Conservation (phyloP, 2,329 filamentous ascomycete species). For the Claviceps capensis region DNA sequence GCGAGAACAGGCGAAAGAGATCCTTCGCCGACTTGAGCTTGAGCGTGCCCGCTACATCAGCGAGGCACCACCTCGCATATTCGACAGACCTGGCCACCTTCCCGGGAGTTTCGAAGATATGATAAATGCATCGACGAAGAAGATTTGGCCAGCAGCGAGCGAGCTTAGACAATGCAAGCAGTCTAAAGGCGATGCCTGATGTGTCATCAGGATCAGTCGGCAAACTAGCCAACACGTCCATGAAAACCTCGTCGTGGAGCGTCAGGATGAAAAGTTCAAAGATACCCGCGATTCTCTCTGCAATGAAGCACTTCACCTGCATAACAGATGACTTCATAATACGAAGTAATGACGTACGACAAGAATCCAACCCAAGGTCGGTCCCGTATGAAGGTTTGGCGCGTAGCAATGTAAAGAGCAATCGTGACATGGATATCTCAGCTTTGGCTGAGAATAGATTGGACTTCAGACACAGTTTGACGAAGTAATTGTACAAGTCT, state of each 20-base stretch:
- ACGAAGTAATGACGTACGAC: slow-evolving; percentile 58
- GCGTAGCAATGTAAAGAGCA: slow-evolving; percentile 59
- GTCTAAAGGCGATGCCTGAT: slow-evolving; percentile 75
- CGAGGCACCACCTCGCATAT: slow-evolving; percentile 62
- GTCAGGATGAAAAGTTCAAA: slow-evolving; percentile 75
- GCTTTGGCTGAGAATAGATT: slow-evolving; percentile 56
- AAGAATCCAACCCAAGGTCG: slow-evolving; percentile 41
- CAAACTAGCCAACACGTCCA: slow-evolving; percentile 70
- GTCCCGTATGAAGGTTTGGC: slow-evolving; percentile 53
- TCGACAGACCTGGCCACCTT: slow-evolving; percentile 48
- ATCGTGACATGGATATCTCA: slow-evolving; percentile 49
- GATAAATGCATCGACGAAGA: slow-evolving; percentile 75
- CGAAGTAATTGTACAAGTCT: slow-evolving; percentile 69
- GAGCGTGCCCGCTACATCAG: slow-evolving; percentile 50
- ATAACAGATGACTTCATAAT: slow-evolving; percentile 56
- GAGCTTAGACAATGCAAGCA: slow-evolving; percentile 62
- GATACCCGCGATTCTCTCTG: slow-evolving; percentile 53
- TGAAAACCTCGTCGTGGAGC: slow-evolving; percentile 70
- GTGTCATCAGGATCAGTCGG: slow-evolving; percentile 55
- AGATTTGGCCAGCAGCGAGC: slow-evolving; percentile 78
- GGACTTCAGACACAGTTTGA: slow-evolving; percentile 50
- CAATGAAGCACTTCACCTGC: slow-evolving; percentile 62
- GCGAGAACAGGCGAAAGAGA: slow-evolving; percentile 72
- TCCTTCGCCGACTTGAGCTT: slow-evolving; percentile 50
- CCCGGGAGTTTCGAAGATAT: slow-evolving; percentile 84